phyloP scores from a whole-genome alignment of 768 basidiomycete species.

The Gymnopilus dilepis region DNA sequence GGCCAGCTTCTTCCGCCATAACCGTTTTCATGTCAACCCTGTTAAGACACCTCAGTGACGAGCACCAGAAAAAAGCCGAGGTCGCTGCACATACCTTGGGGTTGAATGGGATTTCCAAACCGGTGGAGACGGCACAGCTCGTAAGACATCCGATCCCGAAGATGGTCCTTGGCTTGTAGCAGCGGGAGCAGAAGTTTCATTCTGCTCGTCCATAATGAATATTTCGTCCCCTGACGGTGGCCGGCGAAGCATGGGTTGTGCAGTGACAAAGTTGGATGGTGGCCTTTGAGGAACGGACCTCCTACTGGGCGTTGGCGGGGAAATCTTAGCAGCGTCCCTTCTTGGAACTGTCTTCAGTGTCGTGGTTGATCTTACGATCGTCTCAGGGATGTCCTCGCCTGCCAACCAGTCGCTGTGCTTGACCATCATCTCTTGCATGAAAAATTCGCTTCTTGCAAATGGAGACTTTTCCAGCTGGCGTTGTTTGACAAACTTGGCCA shows the following conservation, averaged over 20 bases:
- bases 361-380: conserved; percentile 44
- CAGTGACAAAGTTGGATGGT: conserved; percentile 21
- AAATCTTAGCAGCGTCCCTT: conserved; percentile 15
- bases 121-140: conserved; percentile 22
- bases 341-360: neutral
- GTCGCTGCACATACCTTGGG: conserved; percentile 46
- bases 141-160: neutral
- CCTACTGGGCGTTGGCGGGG: conserved; percentile 29
- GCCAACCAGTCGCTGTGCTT: conserved; percentile 76
- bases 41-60: neutral
- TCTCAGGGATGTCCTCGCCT: conserved; percentile 67
- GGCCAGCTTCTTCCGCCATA: conserved; percentile 75
- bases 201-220: conserved; percentile 84
- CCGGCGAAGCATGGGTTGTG: conserved; percentile 32
- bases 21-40: conserved; percentile 86
- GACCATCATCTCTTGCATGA: conserved; percentile 60
- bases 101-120: conserved; percentile 56
- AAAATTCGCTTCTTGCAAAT: conserved; percentile 58
- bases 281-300: conserved; percentile 12
- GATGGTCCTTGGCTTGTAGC: conserved; percentile 41
- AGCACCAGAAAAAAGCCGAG: neutral
- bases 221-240: conserved; percentile 65
- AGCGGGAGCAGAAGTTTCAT: conserved; percentile 28
- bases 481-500: conserved; percentile 59
- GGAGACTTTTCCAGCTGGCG: conserved; percentile 73